Evolutionary conservation across 1,284 basidiomycete genomes (phyloP).

Genomic region (Leccinum pachyderme): DNA sequence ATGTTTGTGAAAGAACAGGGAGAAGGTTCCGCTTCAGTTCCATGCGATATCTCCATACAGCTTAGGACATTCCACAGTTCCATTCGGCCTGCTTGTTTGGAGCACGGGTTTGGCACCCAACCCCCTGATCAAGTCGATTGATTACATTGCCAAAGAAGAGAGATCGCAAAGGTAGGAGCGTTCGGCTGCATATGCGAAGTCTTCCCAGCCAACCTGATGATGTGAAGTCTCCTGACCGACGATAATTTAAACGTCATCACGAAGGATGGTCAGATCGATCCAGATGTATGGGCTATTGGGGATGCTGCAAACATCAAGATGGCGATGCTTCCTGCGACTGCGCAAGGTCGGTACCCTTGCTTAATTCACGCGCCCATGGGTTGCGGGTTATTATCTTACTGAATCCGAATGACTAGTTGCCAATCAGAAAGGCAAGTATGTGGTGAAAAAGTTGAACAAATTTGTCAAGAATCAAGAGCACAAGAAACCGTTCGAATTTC

Average conservation of each 20-base stretch:
- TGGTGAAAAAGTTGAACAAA: constrained; percentile 67
- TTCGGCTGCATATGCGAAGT: constrained; percentile 1
- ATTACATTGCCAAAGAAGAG: constrained; percentile 59
- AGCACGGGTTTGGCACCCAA: constrained; percentile 81
- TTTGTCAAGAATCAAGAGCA: constrained; percentile 46
- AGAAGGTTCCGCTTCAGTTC: constrained; percentile 41
- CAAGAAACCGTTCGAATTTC: constrained; percentile 60
- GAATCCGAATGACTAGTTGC: constrained; percentile 54
- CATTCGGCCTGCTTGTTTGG: constrained; percentile 85
- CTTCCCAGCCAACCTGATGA: constrained; percentile 10
- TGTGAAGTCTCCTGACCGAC: constrained; percentile 56
- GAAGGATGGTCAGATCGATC: constrained; percentile 56
- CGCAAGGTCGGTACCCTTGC: constrained; percentile 54
- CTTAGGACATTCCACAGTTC: constrained; percentile 45
- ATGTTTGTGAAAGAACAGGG: constrained; percentile 64
- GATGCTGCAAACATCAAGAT: constrained; percentile 68
- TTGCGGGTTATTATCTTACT: constrained; percentile 26
- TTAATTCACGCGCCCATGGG: constrained; percentile 26
- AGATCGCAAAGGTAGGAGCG: constrained; percentile 56
- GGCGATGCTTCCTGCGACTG: constrained; percentile 76
- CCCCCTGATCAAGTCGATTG: constrained; percentile 65
- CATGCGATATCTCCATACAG: constrained; percentile 13
- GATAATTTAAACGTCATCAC: constrained; percentile 60
- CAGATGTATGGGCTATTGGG: constrained; percentile 82
- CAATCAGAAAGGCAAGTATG: constrained; percentile 75